phyloP scores from a whole-genome alignment of 345 rosid genomes.

The Triadica sebifera region DNA sequence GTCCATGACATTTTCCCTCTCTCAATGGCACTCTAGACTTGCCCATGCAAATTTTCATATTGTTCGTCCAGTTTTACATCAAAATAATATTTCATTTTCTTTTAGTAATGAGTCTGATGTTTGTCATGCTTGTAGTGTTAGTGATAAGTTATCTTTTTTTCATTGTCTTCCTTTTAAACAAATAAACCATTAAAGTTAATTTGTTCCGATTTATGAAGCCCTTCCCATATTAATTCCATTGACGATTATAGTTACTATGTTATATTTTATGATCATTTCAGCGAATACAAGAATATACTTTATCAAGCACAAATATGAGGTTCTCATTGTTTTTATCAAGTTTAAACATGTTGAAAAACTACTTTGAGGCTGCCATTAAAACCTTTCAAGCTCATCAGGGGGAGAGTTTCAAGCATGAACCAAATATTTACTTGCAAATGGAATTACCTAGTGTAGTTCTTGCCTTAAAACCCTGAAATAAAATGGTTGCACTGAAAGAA shows the following conservation, averaged over 20 bases:
- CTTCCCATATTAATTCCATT: neutral
- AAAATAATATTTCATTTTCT: no score
- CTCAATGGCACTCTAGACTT: neutral
- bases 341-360: neutral
- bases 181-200: neutral
- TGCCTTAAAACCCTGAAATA: neutral
- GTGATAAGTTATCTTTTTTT: neutral
- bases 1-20: neutral
- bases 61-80: neutral
- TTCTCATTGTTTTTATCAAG: neutral
- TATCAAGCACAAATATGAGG: neutral
- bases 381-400: neutral
- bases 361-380: neutral
- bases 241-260: neutral
- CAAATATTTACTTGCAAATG: neutral
- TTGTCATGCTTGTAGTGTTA: neutral
- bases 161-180: neutral
- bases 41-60: neutral
- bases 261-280: neutral
- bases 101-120: neutral
- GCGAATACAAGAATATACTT: neutral
- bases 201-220: neutral
- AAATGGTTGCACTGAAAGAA: constrained; percentile 2
- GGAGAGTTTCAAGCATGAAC: neutral
- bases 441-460: neutral